phyloP scores from a whole-genome alignment of 768 basidiomycete species.

The Agaricus blazei region DNA sequence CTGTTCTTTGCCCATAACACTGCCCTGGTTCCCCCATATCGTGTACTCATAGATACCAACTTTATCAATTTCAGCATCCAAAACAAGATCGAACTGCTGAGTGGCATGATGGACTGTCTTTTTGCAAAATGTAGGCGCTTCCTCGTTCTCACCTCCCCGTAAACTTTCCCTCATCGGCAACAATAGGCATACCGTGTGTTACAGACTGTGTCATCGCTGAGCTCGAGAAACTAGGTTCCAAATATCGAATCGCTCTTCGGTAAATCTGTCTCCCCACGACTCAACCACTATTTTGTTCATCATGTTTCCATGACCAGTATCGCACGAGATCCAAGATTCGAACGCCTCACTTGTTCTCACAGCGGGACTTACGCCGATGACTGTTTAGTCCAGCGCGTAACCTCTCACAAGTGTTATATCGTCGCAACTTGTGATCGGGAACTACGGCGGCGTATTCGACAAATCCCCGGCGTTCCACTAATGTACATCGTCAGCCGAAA shows the following conservation, averaged over 20 bases:
- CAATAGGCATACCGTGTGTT: slow-evolving; percentile 92
- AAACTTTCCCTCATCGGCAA: slow-evolving; percentile 5
- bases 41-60: slow-evolving; percentile 97
- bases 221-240: slow-evolving; percentile 93
- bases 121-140: slow-evolving; percentile 83
- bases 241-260: slow-evolving; percentile 93
- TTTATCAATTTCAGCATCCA: slow-evolving; percentile 99
- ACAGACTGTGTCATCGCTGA: slow-evolving; percentile 99
- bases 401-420: slow-evolving; percentile 92
- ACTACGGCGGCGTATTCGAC: slow-evolving; percentile 85
- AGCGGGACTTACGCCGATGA: slow-evolving; percentile 98
- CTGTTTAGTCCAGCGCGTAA: slow-evolving; percentile 94
- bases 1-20: slow-evolving; percentile 94
- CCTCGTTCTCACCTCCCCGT: neutral
- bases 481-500: slow-evolving; percentile 95
- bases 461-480: slow-evolving; percentile 88
- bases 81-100: slow-evolving; percentile 92
- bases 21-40: slow-evolving; percentile 93
- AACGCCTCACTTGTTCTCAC: slow-evolving; percentile 89
- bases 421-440: slow-evolving; percentile 98
- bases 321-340: slow-evolving; percentile 95
- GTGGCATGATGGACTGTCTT: slow-evolving; percentile 99
- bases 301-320: slow-evolving; percentile 47
- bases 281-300: slow-evolving; percentile 8
- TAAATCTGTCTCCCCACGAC: slow-evolving; percentile 29